Evolutionary conservation across 352 stramenopile species (phyloP), one percentile per base, ranked within the genome.

Genomic region (Pythium coloratum): DNA sequence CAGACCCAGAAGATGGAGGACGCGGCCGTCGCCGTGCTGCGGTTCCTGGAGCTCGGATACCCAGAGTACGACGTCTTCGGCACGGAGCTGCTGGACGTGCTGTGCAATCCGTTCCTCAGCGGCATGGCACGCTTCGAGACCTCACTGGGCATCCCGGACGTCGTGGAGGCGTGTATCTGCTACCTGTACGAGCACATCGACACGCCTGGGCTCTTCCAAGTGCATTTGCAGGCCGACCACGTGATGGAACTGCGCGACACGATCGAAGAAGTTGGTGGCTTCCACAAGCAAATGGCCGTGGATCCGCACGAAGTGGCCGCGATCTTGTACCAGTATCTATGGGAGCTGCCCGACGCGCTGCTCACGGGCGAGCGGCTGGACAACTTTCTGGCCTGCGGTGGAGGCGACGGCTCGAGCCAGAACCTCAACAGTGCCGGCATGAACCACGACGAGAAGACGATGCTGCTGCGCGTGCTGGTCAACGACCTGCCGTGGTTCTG

Each of bases 31-130:
- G 83, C 83, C 6, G 84, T 95, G 38, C 76, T 95, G 49, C 84
- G 82, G 2, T 92, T 95, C 76, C 66, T 95, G 42, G 86, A 95
- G 63, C 72, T 95, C n/a, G 84, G 86, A 6, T 91, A 92, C 64
- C 86, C 86, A 0, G 84, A 93, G 62, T 95, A 95, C 69, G 82
- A 95, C 50, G 85, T 95, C 12, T 92, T 92, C 61, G 86, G 84
- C 42, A 88, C 76, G 6, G 77, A 88, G 51, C 69, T 95, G 40
- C 65, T 90, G 18, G 82, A 93, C 57, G 86, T 91, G 50, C 59
- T 95, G 47, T 93, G 84, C 69, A 95, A 95, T 59, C 86, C 86
- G 24, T 95, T 95, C 44, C 73, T 95, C 13, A 91, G 86, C 46
- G 84, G 86, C 59, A 90, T 95, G 80, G 86, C 86, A 16, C 83